Conservation (phyloP, 108 stramenopile species). For the Pseudonitzschia multiseries region DNA sequence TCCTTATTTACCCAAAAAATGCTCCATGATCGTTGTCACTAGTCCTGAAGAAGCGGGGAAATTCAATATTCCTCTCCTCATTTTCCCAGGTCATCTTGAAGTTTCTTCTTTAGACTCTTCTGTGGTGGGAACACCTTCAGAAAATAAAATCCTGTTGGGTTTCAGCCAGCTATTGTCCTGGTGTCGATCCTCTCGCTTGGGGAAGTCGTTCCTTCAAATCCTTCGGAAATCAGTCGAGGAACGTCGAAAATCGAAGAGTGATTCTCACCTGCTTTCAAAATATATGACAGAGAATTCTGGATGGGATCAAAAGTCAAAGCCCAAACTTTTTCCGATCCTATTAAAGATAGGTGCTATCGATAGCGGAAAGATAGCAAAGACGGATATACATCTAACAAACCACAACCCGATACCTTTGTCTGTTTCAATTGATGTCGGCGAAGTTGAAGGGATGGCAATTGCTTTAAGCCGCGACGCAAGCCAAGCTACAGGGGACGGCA, state of each 20-base stretch:
- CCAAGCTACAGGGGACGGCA: slow-evolving; percentile 34
- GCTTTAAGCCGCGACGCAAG: slow-evolving; percentile 41
- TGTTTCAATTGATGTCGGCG: slow-evolving; percentile 55
- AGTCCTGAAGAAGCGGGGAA: slow-evolving; percentile 26
- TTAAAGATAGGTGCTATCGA: slow-evolving; percentile 61
- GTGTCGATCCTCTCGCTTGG: slow-evolving; percentile 33
- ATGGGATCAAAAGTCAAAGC: neutral
- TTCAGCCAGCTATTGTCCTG: slow-evolving; percentile 31
- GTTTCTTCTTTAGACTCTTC: slow-evolving; percentile 17
- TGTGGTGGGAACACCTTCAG: neutral
- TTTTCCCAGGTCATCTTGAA: slow-evolving; percentile 44
- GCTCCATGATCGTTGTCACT: slow-evolving; percentile 38
- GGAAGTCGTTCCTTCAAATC: slow-evolving; percentile 27
- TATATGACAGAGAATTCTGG: neutral
- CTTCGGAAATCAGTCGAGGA: neutral
- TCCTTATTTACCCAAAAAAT: slow-evolving; percentile 23
- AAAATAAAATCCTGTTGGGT: slow-evolving; percentile 15
- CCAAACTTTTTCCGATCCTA: slow-evolving; percentile 48
- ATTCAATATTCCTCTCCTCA: slow-evolving; percentile 36
- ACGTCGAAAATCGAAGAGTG: slow-evolving; percentile 8
- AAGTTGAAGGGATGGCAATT: slow-evolving; percentile 66
- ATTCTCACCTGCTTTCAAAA: slow-evolving; percentile 16
- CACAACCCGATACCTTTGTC: slow-evolving; percentile 66
- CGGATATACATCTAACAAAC: slow-evolving; percentile 63
- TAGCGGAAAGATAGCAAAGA: slow-evolving; percentile 39